Evolutionary conservation across 805 yeast genomes (phyloP), one percentile per base, ranked within the genome.

Genomic region (Torulaspora indica): DNA sequence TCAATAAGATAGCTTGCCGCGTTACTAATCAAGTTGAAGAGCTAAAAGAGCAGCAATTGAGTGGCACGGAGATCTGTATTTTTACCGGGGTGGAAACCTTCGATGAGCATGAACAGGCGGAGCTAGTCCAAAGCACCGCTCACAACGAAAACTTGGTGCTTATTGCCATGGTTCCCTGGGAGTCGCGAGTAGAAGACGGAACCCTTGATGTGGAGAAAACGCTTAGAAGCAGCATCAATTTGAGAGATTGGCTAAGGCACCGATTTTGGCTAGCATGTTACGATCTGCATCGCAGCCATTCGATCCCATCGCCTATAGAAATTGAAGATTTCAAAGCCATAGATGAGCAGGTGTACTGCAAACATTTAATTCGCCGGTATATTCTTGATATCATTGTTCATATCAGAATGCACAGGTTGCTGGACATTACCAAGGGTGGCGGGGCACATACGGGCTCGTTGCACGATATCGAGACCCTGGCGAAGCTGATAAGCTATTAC

Each of bases 321-420:
- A 27, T 33, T 7, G 42, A 34, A 12, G 29, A 30, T 22, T 22
- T 22, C 22, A 14, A 24, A 5, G 3, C 31, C 12, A 17, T 30
- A 14, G 46, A 40, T 29, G 28, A 31, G 7, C 52, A 47, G 10
- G 70, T 77, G 9, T 53, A 47, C n/a, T 55, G 77, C 8, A 64
- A 69, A 3, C 68, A 74, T 1, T 79, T 76, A 36, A 63, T 79
- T n/a, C 60, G 61, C 30, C 66, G 80, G 8, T 81, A 81, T 52
- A 72, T 79, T 50, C 74, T 78, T 46, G 86, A 81, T 57, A 69
- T 82, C 5, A 65, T 78, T 29, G 69, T 81, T 2, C 79, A 73
- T 55, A 47, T 77, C 6, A 65, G 88, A 41, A 69, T 75, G 56
- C 83, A 81, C 53, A 57, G 85, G 39, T 69, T 79, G 51, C 72